These are phyloP conservation scores for Alopecurus myosuroides DNA, from an alignment of 176 grass and related monocot genomes.

Conservation along the genomic window DNA sequence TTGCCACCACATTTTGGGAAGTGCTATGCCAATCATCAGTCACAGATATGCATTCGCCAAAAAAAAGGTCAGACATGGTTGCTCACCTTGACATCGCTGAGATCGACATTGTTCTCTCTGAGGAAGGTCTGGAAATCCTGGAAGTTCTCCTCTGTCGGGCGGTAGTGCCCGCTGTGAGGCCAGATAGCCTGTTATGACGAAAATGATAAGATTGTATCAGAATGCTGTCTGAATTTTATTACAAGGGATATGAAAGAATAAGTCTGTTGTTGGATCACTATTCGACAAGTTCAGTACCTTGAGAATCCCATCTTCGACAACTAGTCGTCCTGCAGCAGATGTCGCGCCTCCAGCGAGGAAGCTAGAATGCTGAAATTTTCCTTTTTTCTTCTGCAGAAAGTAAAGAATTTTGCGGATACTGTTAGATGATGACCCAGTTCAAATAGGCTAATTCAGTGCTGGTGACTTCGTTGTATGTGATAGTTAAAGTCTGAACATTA, in stretches of 20 bases:
- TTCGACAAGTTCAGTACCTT: neutral
- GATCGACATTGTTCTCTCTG: constrained; percentile 72
- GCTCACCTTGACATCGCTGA: constrained; percentile 81
- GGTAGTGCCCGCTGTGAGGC: constrained; percentile 92
- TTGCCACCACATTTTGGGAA: neutral
- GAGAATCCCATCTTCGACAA: constrained; percentile 68
- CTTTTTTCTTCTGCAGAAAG: constrained; percentile 84
- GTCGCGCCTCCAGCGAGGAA: constrained; percentile 91
- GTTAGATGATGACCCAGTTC: neutral
- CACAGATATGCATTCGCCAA: neutral
- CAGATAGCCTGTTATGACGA: constrained; percentile 30
- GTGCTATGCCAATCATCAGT: neutral
- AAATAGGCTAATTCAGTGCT: neutral
- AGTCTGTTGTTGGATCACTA: too few relatives aligned
- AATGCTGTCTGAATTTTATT: too few relatives aligned
- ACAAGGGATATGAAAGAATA: too few relatives aligned
- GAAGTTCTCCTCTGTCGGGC: constrained; percentile 86
- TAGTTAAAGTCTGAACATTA: constrained; percentile 26
- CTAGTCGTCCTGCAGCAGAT: constrained; percentile 81
- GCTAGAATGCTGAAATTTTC: constrained; percentile 97
- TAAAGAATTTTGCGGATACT: neutral
- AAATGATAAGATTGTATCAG: too few relatives aligned
- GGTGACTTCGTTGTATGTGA: neutral
- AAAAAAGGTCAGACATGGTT: neutral
- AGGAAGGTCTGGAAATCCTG: constrained; percentile 90